phyloP scores from a whole-genome alignment of 176 grass and related monocot genomes.

The maize (Zea mays) region Zm-B73-REFERENCE-NAM-5.0 NC_050105.1:3544001-3544500 shows the following conservation, averaged over 20 bases:
- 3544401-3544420: not conserved
- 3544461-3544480: not conserved
- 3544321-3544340: too few species aligned
- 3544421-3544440: too few species aligned
- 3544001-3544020: too few species aligned
- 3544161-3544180: too few species aligned
- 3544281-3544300: not conserved
- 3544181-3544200: not conserved
- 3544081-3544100: too few species aligned
- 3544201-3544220: not conserved
- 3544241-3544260: not conserved
- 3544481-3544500: not conserved
- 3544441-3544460: not conserved
- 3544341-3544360: too few species aligned
- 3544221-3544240: not conserved
- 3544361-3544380: not conserved
- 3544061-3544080: too few species aligned
- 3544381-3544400: not conserved
- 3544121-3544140: too few species aligned
- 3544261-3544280: not conserved
- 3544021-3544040: too few species aligned
- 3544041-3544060: too few species aligned
- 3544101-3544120: not conserved
- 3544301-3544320: not conserved
- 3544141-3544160: too few species aligned